These are phyloP conservation scores for Aspergillus brasiliensis DNA, from an alignment of 2,329 filamentous ascomycete genomes.

Conservation along the genomic window DNA sequence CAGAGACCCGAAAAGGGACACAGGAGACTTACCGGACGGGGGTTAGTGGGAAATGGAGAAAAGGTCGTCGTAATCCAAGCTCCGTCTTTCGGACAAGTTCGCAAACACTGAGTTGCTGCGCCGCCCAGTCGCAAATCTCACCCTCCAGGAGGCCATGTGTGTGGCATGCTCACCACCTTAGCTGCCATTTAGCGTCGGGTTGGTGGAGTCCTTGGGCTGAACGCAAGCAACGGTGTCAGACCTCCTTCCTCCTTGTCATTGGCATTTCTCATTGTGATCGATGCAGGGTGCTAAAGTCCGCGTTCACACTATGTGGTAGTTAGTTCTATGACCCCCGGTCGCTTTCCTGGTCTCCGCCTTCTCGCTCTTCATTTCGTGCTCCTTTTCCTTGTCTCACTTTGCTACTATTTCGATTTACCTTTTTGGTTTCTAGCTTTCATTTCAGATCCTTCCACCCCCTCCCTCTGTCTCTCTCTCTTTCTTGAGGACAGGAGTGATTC, in stretches of 20 bases:
- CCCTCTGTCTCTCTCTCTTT: neutral
- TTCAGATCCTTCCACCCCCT: neutral
- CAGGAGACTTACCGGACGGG: slow-evolving; percentile 8
- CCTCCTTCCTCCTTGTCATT: slow-evolving; percentile 13
- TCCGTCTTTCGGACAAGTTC: slow-evolving; percentile 7
- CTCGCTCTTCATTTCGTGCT: neutral
- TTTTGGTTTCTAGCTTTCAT: neutral
- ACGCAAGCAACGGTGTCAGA: slow-evolving; percentile 22
- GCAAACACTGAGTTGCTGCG: neutral
- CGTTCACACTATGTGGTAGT: slow-evolving; percentile 13
- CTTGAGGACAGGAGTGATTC: neutral
- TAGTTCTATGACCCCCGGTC: slow-evolving; percentile 22
- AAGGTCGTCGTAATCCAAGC: slow-evolving; percentile 20
- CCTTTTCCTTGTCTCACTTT: slow-evolving; percentile 5
- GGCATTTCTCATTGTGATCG: slow-evolving; percentile 23
- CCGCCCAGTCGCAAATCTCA: slow-evolving; percentile 3
- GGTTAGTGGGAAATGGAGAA: slow-evolving; percentile 17
- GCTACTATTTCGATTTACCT: neutral
- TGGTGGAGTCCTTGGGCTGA: slow-evolving; percentile 18
- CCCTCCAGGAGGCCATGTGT: slow-evolving; percentile 12
- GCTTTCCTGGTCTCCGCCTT: slow-evolving; percentile 19
- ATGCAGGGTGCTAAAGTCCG: slow-evolving; percentile 28
- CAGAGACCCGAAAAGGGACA: neutral
- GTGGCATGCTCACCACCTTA: slow-evolving; percentile 20
- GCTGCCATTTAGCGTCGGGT: slow-evolving; percentile 17